Base-by-base conservation (phyloP, 345 rosid species). In the Salix purpurea region DNA sequence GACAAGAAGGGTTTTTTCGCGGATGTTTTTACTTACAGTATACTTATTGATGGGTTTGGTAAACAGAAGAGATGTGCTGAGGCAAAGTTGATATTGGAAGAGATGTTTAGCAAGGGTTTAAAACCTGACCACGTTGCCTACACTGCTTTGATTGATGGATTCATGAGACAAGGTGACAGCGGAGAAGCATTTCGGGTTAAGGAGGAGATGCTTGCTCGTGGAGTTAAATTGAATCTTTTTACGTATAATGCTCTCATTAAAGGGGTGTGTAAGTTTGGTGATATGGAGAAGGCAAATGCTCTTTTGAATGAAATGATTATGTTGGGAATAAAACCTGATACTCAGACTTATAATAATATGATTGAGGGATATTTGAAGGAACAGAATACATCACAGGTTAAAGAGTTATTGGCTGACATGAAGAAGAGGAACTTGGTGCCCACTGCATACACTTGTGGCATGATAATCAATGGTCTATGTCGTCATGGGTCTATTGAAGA, bases 301-400 rank as follows among this genome's bases (percentile, higher is more conserved):
- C 79, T 94, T 65, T 81, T 90, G 4, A 65, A 83, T 74, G 97
- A 94, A 90, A 94, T 91, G 97, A 83, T 77, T 14, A 34, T 23
- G 2, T 64, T 40, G 18, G 97, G 91, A 34, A 72, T 81, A 52
- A 68, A 72, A 74, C 98, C 98, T 70, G 90, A 90, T 81, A 78
- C 79, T 11, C 88, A 80, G 69, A 89, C 90, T 16, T 94, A 81
- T 80, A 89, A 79, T 85, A 66, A 77, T 61, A 78, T 94, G 84
- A 87, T 94, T 19, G 90, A 91, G 67, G 92, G 92, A 34, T 87
- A 84, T 79, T 87, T 80, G 74, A 86, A 84, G 74, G 74, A 74
- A 69, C 76, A 84, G 67, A 84, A 90, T 61, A 58, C 81, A 66
- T 64, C 2, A 12, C 83, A 73, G 76, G 91, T 86, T 28, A 40